These are phyloP conservation scores for Clavaria fumosa DNA, from an alignment of 768 basidiomycete genomes.

Conservation along the genomic window DNA sequence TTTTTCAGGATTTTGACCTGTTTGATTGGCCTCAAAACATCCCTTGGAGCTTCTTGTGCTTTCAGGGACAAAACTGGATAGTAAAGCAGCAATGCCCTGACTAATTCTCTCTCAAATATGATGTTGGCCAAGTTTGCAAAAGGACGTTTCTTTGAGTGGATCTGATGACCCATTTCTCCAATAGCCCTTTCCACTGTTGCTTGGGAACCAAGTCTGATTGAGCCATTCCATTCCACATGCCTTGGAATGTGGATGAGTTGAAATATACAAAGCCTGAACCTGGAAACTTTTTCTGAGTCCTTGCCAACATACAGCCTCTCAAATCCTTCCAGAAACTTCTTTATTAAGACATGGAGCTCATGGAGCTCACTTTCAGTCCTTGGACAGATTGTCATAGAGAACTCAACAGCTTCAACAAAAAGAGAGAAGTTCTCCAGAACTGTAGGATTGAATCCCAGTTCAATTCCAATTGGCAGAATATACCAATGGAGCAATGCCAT, in stretches of 20 bases:
- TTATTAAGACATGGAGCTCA: constrained; percentile 13
- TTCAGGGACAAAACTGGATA: too few species aligned
- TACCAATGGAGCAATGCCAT: constrained; percentile 24
- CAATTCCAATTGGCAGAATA: constrained; percentile 20
- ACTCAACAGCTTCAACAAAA: constrained; percentile 16
- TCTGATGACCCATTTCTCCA: too few species aligned
- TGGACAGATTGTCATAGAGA: constrained; percentile 16
- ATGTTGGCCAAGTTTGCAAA: too few species aligned
- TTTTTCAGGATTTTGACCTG: too few species aligned
- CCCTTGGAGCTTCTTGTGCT: too few species aligned
- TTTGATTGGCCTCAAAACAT: too few species aligned
- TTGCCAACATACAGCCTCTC: constrained; percentile 17
- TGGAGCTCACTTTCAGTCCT: constrained; percentile 11
- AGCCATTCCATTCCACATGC: constrained; percentile 23
- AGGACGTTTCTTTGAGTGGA: too few species aligned
- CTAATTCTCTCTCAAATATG: too few species aligned
- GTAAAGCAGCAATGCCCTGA: too few species aligned
- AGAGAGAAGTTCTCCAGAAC: constrained; percentile 17
- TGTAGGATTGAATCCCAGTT: constrained; percentile 13
- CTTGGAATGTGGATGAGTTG: constrained; percentile 21
- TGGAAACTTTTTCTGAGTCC: constrained; percentile 14
- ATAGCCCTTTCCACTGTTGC: too few species aligned
- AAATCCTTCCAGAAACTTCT: constrained; percentile 15
- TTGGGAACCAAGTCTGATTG: constrained; percentile 19
- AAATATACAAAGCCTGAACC: constrained; percentile 18